Base-by-base conservation (phyloP, 192 early-diverging fungal genomes). In the Umbelopsis ramanniana region DNA sequence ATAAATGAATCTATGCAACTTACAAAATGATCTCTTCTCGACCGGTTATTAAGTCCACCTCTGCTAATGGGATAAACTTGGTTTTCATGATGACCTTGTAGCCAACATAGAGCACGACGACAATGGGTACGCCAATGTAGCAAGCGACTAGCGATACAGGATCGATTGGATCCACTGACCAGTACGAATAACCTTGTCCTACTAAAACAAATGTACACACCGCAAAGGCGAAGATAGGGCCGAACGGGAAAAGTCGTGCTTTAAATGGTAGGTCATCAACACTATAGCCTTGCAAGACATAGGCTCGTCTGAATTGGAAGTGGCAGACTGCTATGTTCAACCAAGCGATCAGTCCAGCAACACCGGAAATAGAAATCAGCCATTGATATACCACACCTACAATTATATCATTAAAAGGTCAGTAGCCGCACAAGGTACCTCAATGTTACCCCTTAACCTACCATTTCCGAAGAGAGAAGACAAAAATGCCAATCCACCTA, bases 301-400 rank as follows among this genome's bases (percentile, higher is more conserved):
- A 92, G 17, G 94, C 95, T 23, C 85, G 82, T 52, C 94, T 90
- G 88, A 96, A 98, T 14, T 95, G 90, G 72, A 87, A 90, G 71
- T 98, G 95, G 47, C 90, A 89, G 9, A 93, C 68, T 46, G 88
- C 86, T 77, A 98, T 96, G 60, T 92, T 93, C 37, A 94, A 55
- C 95, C 96, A 98, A 66, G 92, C 92, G 53, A 93, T 84, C 60
- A 96, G 90, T 6, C 94, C 93, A 4, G 92, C 83, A 19, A 98
- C 89, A 12, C 93, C 89, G 0, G 91, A 89, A 12, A 92, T 79
- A 46, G 86, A 90, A 68, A 92, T 69, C 46, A 92, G 72, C 80
- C 88, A 92, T 24, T 78, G 81, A 69, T 95, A 95, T 12, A 94
- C 85, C 21, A 79, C 77, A 24, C 85, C 75, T 76, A 89, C 83